Evolutionary conservation across 169 alveolate species (phyloP).

Genomic region (Plasmodium reichenowi): DNA sequence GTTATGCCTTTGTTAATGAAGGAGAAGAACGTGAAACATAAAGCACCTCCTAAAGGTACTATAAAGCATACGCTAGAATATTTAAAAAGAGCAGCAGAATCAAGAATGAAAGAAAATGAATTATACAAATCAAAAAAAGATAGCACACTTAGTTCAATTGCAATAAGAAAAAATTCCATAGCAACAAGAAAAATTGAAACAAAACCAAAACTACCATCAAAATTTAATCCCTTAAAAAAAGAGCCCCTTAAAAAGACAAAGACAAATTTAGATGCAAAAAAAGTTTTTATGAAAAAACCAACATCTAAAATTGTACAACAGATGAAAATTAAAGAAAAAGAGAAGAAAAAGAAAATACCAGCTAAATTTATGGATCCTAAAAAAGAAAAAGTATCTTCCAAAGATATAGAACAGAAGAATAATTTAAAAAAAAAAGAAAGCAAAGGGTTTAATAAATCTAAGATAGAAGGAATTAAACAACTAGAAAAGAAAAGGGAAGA

Average conservation of each 20-base stretch:
- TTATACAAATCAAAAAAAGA: conserved; percentile 1
- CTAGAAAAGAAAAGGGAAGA: conserved; percentile 5
- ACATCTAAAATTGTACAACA: conserved; percentile 20
- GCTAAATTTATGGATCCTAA: conserved; percentile 21
- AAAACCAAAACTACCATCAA: conserved; percentile 26
- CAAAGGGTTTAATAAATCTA: background rate
- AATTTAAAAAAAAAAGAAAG: conserved; percentile 14
- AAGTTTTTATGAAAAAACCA: conserved; percentile 47
- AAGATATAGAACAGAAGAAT: conserved; percentile 6
- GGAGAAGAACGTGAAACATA: conserved; percentile 37
- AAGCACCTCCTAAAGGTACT: conserved; percentile 61
- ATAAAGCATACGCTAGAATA: conserved; percentile 46
- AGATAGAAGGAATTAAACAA: conserved; percentile 3
- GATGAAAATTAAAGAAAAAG: conserved; percentile 45
- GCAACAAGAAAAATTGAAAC: conserved; percentile 10
- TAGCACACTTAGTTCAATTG: background rate
- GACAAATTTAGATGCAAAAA: conserved; percentile 25
- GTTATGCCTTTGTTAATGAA: conserved; percentile 37
- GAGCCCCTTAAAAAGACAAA: conserved; percentile 27
- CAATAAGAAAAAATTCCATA: background rate
- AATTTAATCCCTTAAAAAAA: conserved; percentile 30
- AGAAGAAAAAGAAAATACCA: conserved; percentile 36
- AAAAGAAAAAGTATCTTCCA: conserved; percentile 3
- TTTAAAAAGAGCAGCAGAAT: conserved; percentile 40
- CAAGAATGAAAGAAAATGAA: conserved; percentile 21